phyloP scores from a whole-genome alignment of 352 stramenopile species.

The Phytophthora melonis region DNA sequence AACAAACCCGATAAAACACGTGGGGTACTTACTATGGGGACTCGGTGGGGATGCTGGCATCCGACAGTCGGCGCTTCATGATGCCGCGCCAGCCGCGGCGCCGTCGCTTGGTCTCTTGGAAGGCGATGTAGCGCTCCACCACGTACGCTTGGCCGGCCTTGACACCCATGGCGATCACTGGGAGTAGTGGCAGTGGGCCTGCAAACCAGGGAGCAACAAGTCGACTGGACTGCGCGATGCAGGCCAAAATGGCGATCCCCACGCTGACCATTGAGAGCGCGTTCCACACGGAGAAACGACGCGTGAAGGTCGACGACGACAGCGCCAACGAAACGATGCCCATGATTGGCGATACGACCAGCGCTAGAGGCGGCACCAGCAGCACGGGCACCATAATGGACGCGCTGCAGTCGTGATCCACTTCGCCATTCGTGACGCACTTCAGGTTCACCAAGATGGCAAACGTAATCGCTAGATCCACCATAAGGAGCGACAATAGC shows the following conservation, averaged over 20 bases:
- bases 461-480: conserved; percentile 84
- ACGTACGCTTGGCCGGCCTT: conserved; percentile 77
- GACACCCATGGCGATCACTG: conserved; percentile 67
- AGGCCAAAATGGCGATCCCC: conserved; percentile 70
- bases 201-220: conserved; percentile 87
- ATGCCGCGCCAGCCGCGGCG: conserved; percentile 82
- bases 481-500: conserved; percentile 71
- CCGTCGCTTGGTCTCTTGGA: conserved; percentile 78
- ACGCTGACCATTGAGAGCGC: conserved; percentile 83
- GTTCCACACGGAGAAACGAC: conserved; percentile 84
- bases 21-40: conserved; percentile 57
- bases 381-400: conserved; percentile 80
- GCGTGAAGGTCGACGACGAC: conserved; percentile 73
- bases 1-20: conserved; percentile 6
- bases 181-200: conserved; percentile 72
- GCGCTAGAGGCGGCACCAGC: conserved; percentile 70
- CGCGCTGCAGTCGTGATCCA: conserved; percentile 75
- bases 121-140: conserved; percentile 81
- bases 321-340: conserved; percentile 80
- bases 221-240: conserved; percentile 67
- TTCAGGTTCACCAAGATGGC: conserved; percentile 84
- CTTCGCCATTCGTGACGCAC: conserved; percentile 77
- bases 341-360: conserved; percentile 78
- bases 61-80: conserved; percentile 84
- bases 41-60: conserved; percentile 76